Base-by-base conservation (phyloP, 176 grass and related monocot genomes). In the Eremochloa ophiuroides region DNA sequence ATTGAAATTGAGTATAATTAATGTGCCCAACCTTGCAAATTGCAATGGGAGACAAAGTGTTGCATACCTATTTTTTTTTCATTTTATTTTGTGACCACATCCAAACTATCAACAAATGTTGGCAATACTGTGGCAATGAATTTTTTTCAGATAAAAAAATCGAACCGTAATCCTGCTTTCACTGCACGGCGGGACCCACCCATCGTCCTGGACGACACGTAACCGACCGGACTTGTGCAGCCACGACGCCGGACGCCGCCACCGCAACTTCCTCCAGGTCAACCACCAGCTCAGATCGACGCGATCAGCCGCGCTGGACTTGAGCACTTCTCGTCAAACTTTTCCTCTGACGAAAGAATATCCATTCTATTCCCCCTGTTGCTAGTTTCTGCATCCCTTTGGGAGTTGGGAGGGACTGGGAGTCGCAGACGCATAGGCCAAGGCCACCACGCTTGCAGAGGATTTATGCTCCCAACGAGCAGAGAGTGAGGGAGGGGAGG, bases 381-480 rank as follows among this genome's bases (percentile, higher is more conserved):
- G 59, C 80, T 23, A 15, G 33, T 61, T 28, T 59, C 65, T 22
- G 56, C 55, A 23, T 56, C 58, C 79, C 0, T 55, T 60, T 44
- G 50, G 20, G 9, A 1, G 26, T 27, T 34, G 4, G 33, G 56
- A 34, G 33, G 56, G 34, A 35, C 1, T 35, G 34, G 28, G 27
- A 37, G 12, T 73, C n/a, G n/a, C n/a, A n/a, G n/a, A n/a, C n/a
- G n/a, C n/a, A n/a, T n/a, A n/a, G n/a, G n/a, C n/a, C n/a, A n/a
- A 64, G 67, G 58, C 34, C 68, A 7, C n/a, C 71, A 14, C 60
- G 33, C 59, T 58, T 3, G n/a, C 60, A 26, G 66, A 61, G 34
- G 77, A 65, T 56, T 65, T 56, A 82, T 83, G 60, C 29, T 84
- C 68, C 75, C 80, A 25, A 74, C 35, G 59, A 69, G 15, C 35